phyloP scores from a whole-genome alignment of 1,139 yeast genomes.

The Taiozyma sp. region DNA sequence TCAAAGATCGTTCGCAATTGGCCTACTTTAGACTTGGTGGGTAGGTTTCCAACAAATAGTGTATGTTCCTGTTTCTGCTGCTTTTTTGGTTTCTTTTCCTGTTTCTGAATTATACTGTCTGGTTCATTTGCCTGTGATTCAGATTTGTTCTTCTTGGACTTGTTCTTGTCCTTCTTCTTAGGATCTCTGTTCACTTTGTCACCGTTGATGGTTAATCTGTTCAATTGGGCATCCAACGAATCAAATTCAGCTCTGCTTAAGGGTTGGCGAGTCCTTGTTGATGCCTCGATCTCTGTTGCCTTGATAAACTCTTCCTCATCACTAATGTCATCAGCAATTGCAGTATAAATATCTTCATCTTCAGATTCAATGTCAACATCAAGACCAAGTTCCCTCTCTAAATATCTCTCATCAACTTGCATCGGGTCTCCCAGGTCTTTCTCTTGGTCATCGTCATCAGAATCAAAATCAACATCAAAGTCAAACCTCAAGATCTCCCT shows the following conservation, averaged over 20 bases:
- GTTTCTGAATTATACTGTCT: background rate
- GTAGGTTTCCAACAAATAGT: background rate
- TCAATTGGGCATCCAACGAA: background rate
- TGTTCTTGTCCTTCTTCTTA: background rate
- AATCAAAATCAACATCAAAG: constrained; percentile 15
- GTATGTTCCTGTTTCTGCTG: background rate
- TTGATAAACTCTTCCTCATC: background rate
- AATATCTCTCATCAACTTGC: background rate
- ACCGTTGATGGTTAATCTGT: background rate
- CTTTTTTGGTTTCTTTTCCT: background rate
- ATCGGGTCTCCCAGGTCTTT: too few relatives aligned
- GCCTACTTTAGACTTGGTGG: background rate
- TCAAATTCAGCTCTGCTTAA: background rate
- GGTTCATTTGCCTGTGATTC: too few relatives aligned
- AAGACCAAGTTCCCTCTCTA: background rate
- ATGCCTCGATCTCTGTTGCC: background rate
- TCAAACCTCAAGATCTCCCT: constrained; percentile 14
- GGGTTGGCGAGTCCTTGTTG: background rate
- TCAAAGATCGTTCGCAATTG: background rate
- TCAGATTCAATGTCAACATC: background rate
- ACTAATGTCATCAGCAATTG: constrained; percentile 3
- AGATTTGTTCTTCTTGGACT: background rate
- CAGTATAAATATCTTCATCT: constrained; percentile 7
- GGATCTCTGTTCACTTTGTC: background rate
- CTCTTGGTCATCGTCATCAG: constrained; percentile 1